These are phyloP conservation scores for Tetrahymena malaccensis DNA, from an alignment of 73 alveolate species.

Conservation along the genomic window DNA sequence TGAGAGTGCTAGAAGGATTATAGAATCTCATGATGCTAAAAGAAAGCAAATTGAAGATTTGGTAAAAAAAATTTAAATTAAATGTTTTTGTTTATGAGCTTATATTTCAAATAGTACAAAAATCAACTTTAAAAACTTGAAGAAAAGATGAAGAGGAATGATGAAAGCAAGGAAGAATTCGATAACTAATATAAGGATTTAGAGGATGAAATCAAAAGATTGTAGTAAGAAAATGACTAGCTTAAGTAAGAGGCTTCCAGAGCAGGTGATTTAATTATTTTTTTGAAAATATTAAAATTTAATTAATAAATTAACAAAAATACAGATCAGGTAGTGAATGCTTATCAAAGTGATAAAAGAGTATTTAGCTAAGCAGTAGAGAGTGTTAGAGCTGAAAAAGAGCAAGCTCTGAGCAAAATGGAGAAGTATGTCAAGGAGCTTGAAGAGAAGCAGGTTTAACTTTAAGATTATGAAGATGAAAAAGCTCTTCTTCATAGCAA, in stretches of 20 bases:
- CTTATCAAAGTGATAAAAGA: conserved; percentile 30
- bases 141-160: neutral
- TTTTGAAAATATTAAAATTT: neutral
- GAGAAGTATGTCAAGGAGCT: conserved; percentile 2
- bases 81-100: no score
- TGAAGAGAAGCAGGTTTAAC: neutral
- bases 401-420: neutral
- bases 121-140: neutral
- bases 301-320: neutral
- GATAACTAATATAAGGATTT: neutral
- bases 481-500: neutral
- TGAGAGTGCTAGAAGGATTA: neutral
- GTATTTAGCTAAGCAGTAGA: conserved; percentile 19
- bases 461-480: conserved; percentile 16
- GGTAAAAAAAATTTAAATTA: neutral
- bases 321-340: conserved; percentile 20
- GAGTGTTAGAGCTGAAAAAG: conserved; percentile 20
- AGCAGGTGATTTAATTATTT: neutral
- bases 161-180: neutral
- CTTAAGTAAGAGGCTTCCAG: conserved; percentile 4
- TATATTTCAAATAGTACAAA: neutral
- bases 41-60: neutral
- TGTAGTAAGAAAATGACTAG: neutral
- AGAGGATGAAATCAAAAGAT: conserved; percentile 17
- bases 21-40: neutral